Percentiles rank a stretch among this genome's conserved stretches.
Evolutionary conservation across 2,329 filamentous ascomycete genomes (phyloP).

Genomic region (Rosellinia necatrix): DNA sequence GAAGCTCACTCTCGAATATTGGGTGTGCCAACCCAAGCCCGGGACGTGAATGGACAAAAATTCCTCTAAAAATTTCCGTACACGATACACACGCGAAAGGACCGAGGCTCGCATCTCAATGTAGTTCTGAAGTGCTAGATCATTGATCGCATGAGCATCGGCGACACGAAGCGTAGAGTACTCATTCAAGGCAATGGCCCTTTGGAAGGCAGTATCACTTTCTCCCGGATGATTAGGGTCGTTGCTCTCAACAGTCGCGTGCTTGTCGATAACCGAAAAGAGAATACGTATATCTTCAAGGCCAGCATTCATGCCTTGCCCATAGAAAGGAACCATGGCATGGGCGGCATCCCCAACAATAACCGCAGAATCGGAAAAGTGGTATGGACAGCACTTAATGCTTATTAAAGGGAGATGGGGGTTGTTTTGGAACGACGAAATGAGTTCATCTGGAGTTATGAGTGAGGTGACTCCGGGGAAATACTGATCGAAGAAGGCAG

Average conservation of each 20-base stretch:
- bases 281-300: constrained; percentile 91
- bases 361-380: constrained; percentile 75
- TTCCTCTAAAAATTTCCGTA: constrained; percentile 88
- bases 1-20: constrained; percentile 92
- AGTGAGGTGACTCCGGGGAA: constrained; percentile 84
- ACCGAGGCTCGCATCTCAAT: constrained; percentile 91
- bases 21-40: constrained; percentile 82
- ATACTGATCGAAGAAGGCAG: constrained; percentile 76
- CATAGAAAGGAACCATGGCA: constrained; percentile 98
- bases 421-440: constrained; percentile 76
- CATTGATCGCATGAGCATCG: constrained; percentile 89
- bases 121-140: constrained; percentile 89
- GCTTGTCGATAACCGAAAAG: constrained; percentile 78
- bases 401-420: constrained; percentile 91
- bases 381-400: constrained; percentile 90
- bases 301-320: constrained; percentile 96
- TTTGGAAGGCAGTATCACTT: constrained; percentile 59
- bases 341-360: constrained; percentile 94
- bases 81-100: constrained; percentile 73
- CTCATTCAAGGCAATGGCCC: constrained; percentile 72
- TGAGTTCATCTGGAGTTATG: constrained; percentile 70
- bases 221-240: constrained; percentile 36
- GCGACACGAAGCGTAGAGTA: constrained; percentile 76
- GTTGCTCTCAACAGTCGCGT: constrained; percentile 55
- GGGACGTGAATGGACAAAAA: constrained; percentile 77